Conservation (phyloP, 257 asterid genomes). For the Perilla frutescens region DNA sequence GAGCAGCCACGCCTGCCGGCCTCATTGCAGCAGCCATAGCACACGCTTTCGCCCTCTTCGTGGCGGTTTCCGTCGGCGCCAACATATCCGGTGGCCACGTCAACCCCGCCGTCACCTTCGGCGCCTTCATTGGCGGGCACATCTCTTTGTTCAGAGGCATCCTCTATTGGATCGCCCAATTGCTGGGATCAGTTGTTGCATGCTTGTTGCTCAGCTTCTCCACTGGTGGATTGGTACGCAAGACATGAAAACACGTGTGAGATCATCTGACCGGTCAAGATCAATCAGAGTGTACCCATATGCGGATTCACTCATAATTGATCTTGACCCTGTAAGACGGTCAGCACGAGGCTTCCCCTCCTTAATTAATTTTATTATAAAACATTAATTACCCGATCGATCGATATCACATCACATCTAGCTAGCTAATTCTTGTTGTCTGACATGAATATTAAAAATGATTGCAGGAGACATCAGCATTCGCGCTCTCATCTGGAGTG, state of each 20-base stretch:
- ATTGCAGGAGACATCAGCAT: slow-evolving; percentile 75
- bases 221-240: slow-evolving; percentile 75
- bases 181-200: slow-evolving; percentile 78
- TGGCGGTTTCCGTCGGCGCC: slow-evolving; percentile 81
- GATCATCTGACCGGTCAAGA: no score
- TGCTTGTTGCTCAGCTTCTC: slow-evolving; percentile 73
- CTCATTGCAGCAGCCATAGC: slow-evolving; percentile 67
- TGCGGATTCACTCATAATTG: no score
- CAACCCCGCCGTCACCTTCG: slow-evolving; percentile 86
- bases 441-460: no score
- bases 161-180: slow-evolving; percentile 80
- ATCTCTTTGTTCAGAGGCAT: slow-evolving; percentile 58
- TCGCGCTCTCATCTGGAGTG: slow-evolving; percentile 71
- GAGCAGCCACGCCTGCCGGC: slow-evolving; percentile 71
- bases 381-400: no score
- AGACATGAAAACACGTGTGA: no score
- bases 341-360: no score
- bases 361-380: no score
- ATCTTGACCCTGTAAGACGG: no score
- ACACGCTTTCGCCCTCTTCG: slow-evolving; percentile 81
- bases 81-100: slow-evolving; percentile 88
- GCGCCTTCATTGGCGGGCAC: slow-evolving; percentile 83
- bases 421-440: no score
- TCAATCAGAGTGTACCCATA: no score
- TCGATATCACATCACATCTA: no score